phyloP scores from a whole-genome alignment of 73 alveolate genomes.

The Paramecium octaurelia region DNA sequence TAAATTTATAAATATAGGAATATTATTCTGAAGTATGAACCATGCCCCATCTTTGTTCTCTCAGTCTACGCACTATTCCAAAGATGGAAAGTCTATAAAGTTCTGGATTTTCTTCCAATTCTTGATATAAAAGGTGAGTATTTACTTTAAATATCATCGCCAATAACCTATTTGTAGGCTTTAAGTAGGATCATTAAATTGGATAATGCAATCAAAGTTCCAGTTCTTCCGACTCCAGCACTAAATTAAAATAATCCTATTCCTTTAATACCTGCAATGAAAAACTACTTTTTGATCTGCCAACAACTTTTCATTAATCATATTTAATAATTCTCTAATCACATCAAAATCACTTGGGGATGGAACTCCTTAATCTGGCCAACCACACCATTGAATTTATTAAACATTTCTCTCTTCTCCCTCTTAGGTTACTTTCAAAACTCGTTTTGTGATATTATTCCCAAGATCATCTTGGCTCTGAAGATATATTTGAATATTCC shows the following conservation, averaged over 20 bases:
- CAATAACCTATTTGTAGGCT: background rate
- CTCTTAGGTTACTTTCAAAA: constrained; percentile 49
- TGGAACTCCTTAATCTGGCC: constrained; percentile 97
- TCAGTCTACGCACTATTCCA: constrained; percentile 90
- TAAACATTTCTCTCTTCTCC: background rate
- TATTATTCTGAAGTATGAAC: constrained; percentile 86
- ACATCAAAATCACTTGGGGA: constrained; percentile 62
- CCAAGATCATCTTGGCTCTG: constrained; percentile 71
- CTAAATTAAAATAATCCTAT: background rate
- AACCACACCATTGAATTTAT: constrained; percentile 66
- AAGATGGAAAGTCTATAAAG: constrained; percentile 76
- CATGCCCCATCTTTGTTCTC: constrained; percentile 95
- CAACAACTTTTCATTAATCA: background rate
- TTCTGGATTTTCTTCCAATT: constrained; percentile 59
- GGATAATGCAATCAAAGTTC: constrained; percentile 83
- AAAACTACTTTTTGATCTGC: constrained; percentile 74
- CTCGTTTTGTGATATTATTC: constrained; percentile 71
- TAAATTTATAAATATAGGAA: constrained; percentile 80
- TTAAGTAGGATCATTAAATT: constrained; percentile 52
- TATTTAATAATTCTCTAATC: constrained; percentile 48
- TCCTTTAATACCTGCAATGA: constrained; percentile 77
- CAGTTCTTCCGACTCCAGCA: constrained; percentile 99
- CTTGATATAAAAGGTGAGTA: background rate
- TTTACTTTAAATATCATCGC: background rate
- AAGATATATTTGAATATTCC: constrained; percentile 59